Evolutionary conservation across 2,329 filamentous ascomycete genomes (phyloP).

Genomic region (Stromatinia cepivora): DNA sequence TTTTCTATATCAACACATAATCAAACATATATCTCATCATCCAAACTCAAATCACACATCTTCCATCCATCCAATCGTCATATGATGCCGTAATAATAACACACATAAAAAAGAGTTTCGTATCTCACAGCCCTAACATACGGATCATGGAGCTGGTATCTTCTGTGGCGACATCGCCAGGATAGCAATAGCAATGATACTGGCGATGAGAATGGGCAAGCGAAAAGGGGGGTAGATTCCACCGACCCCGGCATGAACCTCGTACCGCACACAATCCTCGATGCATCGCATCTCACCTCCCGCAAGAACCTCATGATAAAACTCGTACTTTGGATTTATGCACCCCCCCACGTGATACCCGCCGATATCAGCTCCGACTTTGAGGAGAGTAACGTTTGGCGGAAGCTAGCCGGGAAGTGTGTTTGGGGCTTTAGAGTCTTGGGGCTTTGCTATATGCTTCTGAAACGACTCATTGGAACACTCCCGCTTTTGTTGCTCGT

Average conservation of each 20-base stretch:
- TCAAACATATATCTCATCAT: not conserved
- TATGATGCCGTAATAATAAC: not conserved
- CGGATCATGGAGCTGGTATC: slow-evolving; percentile 3
- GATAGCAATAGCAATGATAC: not conserved
- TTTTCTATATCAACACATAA: no score
- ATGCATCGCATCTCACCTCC: not conserved
- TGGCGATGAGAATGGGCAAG: not conserved
- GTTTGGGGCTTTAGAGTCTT: not conserved
- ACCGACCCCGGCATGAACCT: not conserved
- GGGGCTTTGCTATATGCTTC: not conserved
- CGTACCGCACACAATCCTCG: not conserved
- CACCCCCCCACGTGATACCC: not conserved
- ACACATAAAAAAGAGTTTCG: not conserved
- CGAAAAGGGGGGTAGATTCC: no score
- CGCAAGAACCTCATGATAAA: not conserved
- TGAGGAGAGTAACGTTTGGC: not conserved
- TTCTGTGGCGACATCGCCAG: not conserved
- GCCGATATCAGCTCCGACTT: not conserved
- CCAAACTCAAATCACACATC: not conserved
- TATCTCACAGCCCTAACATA: not conserved
- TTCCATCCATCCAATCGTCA: not conserved
- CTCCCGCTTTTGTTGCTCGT: not conserved
- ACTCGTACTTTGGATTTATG: slow-evolving; percentile 3
- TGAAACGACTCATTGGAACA: not conserved
- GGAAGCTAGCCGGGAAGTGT: not conserved